Evolutionary conservation across 2,329 filamentous ascomycete species (phyloP).

Genomic region (Xylariaceae sp.): DNA sequence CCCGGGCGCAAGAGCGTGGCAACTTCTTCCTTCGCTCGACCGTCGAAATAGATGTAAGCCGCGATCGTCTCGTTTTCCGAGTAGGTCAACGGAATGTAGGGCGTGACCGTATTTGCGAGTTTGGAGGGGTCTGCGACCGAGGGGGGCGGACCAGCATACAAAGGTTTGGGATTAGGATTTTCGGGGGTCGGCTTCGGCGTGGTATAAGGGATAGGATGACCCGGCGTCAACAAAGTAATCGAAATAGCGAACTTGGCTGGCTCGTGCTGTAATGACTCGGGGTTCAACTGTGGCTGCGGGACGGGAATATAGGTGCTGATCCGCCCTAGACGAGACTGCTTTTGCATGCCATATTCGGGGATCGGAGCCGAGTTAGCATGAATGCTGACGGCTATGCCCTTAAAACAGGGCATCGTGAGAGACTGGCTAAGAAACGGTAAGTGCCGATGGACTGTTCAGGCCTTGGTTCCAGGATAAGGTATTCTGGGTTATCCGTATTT

Average conservation of each 20-base stretch:
- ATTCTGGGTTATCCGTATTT: no score
- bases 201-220: constrained; percentile 86
- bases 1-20: constrained; percentile 86
- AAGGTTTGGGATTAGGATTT: constrained; percentile 75
- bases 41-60: constrained; percentile 98
- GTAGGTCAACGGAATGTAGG: constrained; percentile 87
- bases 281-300: constrained; percentile 73
- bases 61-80: constrained; percentile 96
- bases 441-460: not conserved
- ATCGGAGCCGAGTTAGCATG: constrained; percentile 77
- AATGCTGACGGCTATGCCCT: constrained; percentile 97
- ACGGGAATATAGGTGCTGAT: constrained; percentile 98
- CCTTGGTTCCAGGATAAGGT: no score
- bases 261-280: constrained; percentile 70
- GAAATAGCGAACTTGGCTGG: constrained; percentile 97
- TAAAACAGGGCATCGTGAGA: constrained; percentile 82
- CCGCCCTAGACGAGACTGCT: constrained; percentile 81
- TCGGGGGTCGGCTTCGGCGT: constrained; percentile 72
- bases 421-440: not conserved
- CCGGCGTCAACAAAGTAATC: constrained; percentile 87
- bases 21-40: constrained; percentile 90
- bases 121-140: constrained; percentile 46
- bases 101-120: constrained; percentile 56
- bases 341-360: constrained; percentile 89
- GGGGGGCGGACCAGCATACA: constrained; percentile 69